Evolutionary conservation across 257 asterid species (phyloP).

Genomic region (Solanum megistacrolobum): DNA sequence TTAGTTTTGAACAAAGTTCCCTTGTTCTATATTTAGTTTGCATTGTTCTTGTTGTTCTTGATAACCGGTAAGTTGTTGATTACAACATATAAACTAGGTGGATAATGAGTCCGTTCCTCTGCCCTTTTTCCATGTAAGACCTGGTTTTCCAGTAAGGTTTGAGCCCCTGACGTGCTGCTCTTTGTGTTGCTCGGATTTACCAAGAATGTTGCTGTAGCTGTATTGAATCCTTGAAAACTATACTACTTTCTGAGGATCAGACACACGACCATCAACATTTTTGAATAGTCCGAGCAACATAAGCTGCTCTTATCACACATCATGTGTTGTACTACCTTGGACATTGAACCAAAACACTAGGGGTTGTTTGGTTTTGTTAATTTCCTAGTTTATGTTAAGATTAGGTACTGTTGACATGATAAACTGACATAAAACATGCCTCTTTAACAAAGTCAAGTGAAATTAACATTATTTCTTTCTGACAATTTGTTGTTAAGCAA

Average conservation of each 20-base stretch:
- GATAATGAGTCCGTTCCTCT: not conserved
- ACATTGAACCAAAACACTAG: not conserved
- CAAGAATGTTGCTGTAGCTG: not conserved
- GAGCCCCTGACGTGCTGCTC: not conserved
- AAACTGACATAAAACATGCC: not conserved
- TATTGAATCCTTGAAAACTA: not conserved
- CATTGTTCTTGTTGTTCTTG: not conserved
- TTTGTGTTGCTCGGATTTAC: not conserved
- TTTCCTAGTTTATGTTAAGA: not conserved
- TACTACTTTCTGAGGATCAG: not conserved
- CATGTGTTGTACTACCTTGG: not conserved
- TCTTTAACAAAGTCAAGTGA: not conserved
- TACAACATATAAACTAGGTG: not conserved
- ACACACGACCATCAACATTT: not conserved
- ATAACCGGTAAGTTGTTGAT: not conserved
- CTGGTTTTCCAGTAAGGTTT: not conserved
- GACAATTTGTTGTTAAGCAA: not conserved
- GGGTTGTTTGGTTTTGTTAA: not conserved
- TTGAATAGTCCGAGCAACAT: not conserved
- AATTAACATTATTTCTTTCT: not conserved
- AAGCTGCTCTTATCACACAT: not conserved
- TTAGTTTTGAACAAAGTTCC: not conserved
- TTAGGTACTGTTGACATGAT: not conserved
- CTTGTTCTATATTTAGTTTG: not conserved
- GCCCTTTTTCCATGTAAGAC: not conserved